Base-by-base conservation (phyloP, 768 basidiomycete species). In the Mycena vitilis region DNA sequence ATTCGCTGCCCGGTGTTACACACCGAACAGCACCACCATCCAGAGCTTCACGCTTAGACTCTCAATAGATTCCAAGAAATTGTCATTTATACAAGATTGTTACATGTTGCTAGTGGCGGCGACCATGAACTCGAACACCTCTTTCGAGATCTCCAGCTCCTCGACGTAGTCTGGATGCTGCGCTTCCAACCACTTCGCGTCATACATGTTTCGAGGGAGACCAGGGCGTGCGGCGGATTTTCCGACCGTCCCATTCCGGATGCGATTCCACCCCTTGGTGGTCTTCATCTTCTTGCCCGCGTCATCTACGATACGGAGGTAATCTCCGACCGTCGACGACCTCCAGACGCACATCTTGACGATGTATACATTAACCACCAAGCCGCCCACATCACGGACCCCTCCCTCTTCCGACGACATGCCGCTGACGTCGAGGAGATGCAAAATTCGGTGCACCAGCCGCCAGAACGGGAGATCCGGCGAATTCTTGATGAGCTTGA, bases 401-500 rank as follows among this genome's bases (percentile, higher is more conserved):
- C 36, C 53, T 2, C 48, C 36, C 15, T 71, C 70, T 25, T 71
- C 70, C 15, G 70, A 71, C 9, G 70, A 71, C 70, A 71, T 71
- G 3, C 70, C 66, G 22, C 22, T 59, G 7, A 61, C 9, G 15
- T 25, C 40, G 10, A 71, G 60, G 25, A 53, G 20, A 2, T 71
- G 9, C 11, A 71, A 25, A 4, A 71, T 9, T 6, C n/a, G 4
- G 13, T 40, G 11, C 36, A 71, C 53, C 23, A 63, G 65, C 34
- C 62, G 20, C 66, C 70, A 71, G 5, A 57, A 42, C 6, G 6
- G 56, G 20, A 71, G 44, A n/a, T 71, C 70, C 2, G 36, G 23
- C 13, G 42, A 58, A 3, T 20, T 18, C 1, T 44, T 37, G 1
- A 22, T 16, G 9, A 16, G 38, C 51, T 71, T 68, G 7, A 71